Evolutionary conservation across 1,284 basidiomycete species (phyloP).

Genomic region (Pseudozyma sp.): DNA sequence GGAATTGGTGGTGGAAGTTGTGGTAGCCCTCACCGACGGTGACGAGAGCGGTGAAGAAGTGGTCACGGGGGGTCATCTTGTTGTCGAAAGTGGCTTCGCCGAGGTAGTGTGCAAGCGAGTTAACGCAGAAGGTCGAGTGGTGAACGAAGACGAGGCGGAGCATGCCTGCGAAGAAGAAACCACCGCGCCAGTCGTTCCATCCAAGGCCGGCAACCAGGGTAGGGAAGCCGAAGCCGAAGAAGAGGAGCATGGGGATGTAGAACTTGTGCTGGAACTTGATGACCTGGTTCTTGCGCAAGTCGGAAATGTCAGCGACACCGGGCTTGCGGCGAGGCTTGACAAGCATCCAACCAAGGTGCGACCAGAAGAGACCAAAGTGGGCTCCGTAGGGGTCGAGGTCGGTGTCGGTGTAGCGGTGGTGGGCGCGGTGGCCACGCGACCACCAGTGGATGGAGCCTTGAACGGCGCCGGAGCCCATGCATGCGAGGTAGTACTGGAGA

Average conservation of each 20-base stretch:
- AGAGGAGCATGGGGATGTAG: conserved; percentile 66
- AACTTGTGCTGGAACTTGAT: conserved; percentile 68
- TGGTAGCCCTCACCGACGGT: conserved; percentile 68
- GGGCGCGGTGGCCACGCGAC: conserved; percentile 68
- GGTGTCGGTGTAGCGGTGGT: conserved; percentile 69
- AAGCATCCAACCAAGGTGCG: conserved; percentile 68
- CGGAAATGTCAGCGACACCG: conserved; percentile 66
- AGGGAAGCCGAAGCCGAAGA: conserved; percentile 65
- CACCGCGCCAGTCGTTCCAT: conserved; percentile 67
- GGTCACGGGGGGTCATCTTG: conserved; percentile 68
- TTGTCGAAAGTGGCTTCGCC: conserved; percentile 67
- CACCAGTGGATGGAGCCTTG: conserved; percentile 68
- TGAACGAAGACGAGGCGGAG: conserved; percentile 66
- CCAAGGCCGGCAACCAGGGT: conserved; percentile 67
- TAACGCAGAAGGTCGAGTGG: conserved; percentile 69
- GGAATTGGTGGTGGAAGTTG: conserved; percentile 69
- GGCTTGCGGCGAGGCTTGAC: conserved; percentile 68
- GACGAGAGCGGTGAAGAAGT: conserved; percentile 66
- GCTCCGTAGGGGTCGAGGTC: conserved; percentile 68
- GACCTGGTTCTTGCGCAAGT: conserved; percentile 65
- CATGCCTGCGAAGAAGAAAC: conserved; percentile 67
- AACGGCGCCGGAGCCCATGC: conserved; percentile 66
- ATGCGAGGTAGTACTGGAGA: conserved; percentile 63
- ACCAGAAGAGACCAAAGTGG: conserved; percentile 66
- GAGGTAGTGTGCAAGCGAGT: conserved; percentile 68